These are phyloP conservation scores for Silene uniflora DNA, from an alignment of 148 eudicot genomes.

Conservation along the genomic window DNA sequence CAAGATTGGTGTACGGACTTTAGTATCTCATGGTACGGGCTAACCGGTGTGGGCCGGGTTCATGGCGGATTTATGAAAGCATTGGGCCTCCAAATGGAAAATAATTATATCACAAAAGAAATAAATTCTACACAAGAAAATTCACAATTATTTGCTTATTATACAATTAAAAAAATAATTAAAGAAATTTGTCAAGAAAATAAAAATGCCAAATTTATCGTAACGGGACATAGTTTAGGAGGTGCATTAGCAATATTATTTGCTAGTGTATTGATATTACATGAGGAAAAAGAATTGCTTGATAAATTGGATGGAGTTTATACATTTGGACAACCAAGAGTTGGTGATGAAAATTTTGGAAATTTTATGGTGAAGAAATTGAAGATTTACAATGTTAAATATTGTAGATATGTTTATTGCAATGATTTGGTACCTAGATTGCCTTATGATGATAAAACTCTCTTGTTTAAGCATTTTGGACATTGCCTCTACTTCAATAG, in stretches of 20 bases:
- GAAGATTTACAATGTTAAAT: conserved; percentile 39
- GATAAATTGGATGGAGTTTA: conserved; percentile 63
- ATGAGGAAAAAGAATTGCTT: conserved; percentile 50
- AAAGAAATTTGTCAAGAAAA: conserved; percentile 29
- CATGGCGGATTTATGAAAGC: conserved; percentile 80
- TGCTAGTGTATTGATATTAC: conserved; percentile 41
- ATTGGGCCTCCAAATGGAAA: conserved; percentile 46
- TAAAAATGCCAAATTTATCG: conserved; percentile 41
- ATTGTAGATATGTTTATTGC: conserved; percentile 62
- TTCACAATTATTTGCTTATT: conserved; percentile 50
- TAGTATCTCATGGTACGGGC: conserved; percentile 56
- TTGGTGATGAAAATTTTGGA: conserved; percentile 66
- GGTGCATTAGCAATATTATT: conserved; percentile 72
- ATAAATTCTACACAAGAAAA: conserved; percentile 13
- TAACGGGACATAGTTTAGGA: conserved; percentile 74
- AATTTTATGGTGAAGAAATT: conserved; percentile 57
- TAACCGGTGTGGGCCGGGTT: conserved; percentile 41
- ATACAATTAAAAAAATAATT: conserved; percentile 42
- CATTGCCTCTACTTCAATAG: conserved; percentile 50
- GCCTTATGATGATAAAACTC: conserved; percentile 56
- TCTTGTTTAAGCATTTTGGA: conserved; percentile 71
- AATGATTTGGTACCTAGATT: conserved; percentile 73
- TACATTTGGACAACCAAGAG: conserved; percentile 82
- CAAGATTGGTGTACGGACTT: conserved; percentile 54
- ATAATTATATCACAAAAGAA: conserved; percentile 29